These are phyloP conservation scores for Marasmius fiardii DNA, from an alignment of 1,284 basidiomycete species.

Conservation along the genomic window DNA sequence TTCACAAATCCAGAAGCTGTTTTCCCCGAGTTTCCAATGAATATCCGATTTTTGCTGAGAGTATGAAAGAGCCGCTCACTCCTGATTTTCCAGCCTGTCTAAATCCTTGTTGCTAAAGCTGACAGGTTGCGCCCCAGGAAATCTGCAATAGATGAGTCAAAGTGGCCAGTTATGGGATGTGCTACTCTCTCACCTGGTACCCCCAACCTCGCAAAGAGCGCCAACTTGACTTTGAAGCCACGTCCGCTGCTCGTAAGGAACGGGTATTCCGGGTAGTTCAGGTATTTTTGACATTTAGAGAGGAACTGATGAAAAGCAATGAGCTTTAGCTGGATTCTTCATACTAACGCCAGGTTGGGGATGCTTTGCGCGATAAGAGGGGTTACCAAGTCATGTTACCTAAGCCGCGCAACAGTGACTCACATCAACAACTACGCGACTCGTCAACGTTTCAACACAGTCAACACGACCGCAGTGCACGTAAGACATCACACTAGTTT, in stretches of 20 bases:
- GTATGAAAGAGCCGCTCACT: conserved; percentile 51
- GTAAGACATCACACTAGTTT: too few species aligned
- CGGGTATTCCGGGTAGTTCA: not conserved
- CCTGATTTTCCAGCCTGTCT: conserved; percentile 74
- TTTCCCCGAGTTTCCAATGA: conserved; percentile 8
- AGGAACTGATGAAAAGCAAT: not conserved
- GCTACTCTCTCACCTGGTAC: not conserved
- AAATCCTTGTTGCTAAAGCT: conserved; percentile 77
- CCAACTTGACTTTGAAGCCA: not conserved
- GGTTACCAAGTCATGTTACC: not conserved
- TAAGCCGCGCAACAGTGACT: not conserved
- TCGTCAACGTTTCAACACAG: too few species aligned
- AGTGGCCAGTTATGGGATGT: not conserved
- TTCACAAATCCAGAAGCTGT: conserved; percentile 98
- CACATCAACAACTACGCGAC: too few species aligned
- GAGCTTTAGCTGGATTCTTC: not conserved
- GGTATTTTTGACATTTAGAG: not conserved
- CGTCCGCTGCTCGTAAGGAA: not conserved
- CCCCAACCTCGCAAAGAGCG: not conserved
- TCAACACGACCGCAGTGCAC: too few species aligned
- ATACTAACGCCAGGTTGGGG: not conserved
- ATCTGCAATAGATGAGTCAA: conserved; percentile 45
- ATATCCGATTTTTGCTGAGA: conserved; percentile 1
- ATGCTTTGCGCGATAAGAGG: not conserved
- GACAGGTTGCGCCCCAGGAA: conserved; percentile 92